These are phyloP conservation scores for Lactarius psammicola DNA, from an alignment of 768 basidiomycete species.

Conservation along the genomic window DNA sequence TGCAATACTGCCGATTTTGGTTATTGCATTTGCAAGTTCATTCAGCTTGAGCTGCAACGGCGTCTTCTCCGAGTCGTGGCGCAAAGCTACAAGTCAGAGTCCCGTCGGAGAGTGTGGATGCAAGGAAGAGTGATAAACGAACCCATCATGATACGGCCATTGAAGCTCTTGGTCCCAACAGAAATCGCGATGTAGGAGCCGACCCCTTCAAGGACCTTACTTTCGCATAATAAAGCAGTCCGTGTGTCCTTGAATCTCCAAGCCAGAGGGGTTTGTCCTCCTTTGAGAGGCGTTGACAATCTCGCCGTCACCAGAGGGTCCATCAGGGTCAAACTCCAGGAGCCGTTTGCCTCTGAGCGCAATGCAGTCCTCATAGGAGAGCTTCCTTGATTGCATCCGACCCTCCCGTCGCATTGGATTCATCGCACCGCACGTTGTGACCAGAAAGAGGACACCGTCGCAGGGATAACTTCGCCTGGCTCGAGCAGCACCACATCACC, in stretches of 20 bases:
- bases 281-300: slow-evolving; percentile 31
- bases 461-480: slow-evolving; percentile 94
- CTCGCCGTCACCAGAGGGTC: slow-evolving; percentile 22
- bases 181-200: slow-evolving; percentile 91
- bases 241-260: slow-evolving; percentile 49
- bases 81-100: slow-evolving; percentile 58
- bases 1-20: slow-evolving; percentile 80
- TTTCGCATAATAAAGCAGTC: slow-evolving; percentile 94
- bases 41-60: slow-evolving; percentile 95
- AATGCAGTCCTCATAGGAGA: slow-evolving; percentile 71
- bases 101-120: background rate
- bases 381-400: slow-evolving; percentile 92
- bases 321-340: slow-evolving; percentile 10
- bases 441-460: slow-evolving; percentile 93
- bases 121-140: slow-evolving; percentile 33
- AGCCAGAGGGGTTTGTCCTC: slow-evolving; percentile 27
- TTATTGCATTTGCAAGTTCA: slow-evolving; percentile 90
- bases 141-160: too few relatives aligned
- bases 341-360: slow-evolving; percentile 42
- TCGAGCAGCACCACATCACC: too few relatives aligned
- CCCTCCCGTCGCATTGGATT: slow-evolving; percentile 95
- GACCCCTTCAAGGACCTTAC: slow-evolving; percentile 92
- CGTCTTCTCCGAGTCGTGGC: slow-evolving; percentile 83
- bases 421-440: slow-evolving; percentile 94
- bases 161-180: slow-evolving; percentile 84